Base-by-base conservation (phyloP, 2,329 filamentous ascomycete genomes). In the Sclerotinia spermophila region DNA sequence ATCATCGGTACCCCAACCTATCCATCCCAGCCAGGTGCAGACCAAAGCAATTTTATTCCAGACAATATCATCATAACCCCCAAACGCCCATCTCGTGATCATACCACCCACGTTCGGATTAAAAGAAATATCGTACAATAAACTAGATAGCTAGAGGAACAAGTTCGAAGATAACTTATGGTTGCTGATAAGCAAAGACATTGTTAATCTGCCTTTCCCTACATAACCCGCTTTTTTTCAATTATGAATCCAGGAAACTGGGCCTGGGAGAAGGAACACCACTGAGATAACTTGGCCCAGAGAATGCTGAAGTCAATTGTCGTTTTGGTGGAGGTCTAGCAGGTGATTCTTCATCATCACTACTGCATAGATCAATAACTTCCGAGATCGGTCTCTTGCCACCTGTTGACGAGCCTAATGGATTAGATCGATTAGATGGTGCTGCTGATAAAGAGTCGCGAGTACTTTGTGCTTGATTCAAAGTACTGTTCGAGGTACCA, bases 321-420 rank as follows among this genome's bases (percentile, higher is more conserved):
- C 78, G 74, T 72, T 82, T 82, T 10, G 77, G 74, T 40, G 76
- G 62, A 40, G 33, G 70, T 70, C 77, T 76, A 10, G 38, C 27
- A 48, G 78, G 83, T 15, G 81, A 81, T 53, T 83, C 82, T 67
- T 86, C 84, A 69, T 85, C 84, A 62, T 84, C 84, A 74, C 84
- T 86, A 21, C 82, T 80, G 5, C 85, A 87, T 55, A 87, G 78
- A 74, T 87, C 85, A 72, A 87, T 86, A n/a, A 87, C 81, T 72
- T 82, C 80, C 27, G 82, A 78, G 42, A 81, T 81, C 21, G 83
- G 77, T 70, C 85, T 79, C 75, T 87, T 87, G 13, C 69, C 66
- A 59, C 72, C 76, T 7, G 69, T 72, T 19, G 74, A 74, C 30
- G 59, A 48, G 21, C 30, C 51, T 0, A 53, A 11, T 65, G 62